Conservation (phyloP, 1,139 yeast species). For the Diutina ranongensis region DNA sequence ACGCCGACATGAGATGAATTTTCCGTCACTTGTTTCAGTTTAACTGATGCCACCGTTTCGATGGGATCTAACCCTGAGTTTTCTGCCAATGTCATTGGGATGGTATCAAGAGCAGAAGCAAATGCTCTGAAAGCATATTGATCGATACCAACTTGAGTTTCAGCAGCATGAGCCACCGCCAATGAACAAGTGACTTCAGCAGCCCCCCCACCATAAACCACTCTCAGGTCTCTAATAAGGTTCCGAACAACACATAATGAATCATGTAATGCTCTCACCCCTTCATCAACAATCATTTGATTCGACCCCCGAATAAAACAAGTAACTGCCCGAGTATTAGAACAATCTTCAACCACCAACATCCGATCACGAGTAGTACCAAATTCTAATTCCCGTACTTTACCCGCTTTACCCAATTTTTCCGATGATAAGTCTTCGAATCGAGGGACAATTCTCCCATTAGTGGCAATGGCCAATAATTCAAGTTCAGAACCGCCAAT, state of each 20-base stretch:
- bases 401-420: constrained; percentile 83
- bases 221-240: constrained; percentile 80
- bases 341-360: constrained; percentile 88
- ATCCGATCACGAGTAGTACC: constrained; percentile 96
- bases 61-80: constrained; percentile 94
- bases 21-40: constrained; percentile 76
- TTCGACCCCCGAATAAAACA: constrained; percentile 91
- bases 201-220: constrained; percentile 98
- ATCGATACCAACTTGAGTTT: constrained; percentile 85
- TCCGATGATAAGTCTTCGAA: constrained; percentile 80
- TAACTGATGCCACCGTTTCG: constrained; percentile 73
- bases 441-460: constrained; percentile 94
- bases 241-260: constrained; percentile 96
- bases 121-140: constrained; percentile 97
- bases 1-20: constrained; percentile 70
- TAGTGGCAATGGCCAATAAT: constrained; percentile 91
- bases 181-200: constrained; percentile 90
- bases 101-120: constrained; percentile 78
- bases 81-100: constrained; percentile 93
- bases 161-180: constrained; percentile 88
- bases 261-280: constrained; percentile 92
- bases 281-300: constrained; percentile 96
- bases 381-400: constrained; percentile 77
- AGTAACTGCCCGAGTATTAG: constrained; percentile 84
- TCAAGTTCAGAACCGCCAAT: constrained; percentile 97